Conservation (phyloP, 306 rosid genomes). For the Trifolium dubium region DNA sequence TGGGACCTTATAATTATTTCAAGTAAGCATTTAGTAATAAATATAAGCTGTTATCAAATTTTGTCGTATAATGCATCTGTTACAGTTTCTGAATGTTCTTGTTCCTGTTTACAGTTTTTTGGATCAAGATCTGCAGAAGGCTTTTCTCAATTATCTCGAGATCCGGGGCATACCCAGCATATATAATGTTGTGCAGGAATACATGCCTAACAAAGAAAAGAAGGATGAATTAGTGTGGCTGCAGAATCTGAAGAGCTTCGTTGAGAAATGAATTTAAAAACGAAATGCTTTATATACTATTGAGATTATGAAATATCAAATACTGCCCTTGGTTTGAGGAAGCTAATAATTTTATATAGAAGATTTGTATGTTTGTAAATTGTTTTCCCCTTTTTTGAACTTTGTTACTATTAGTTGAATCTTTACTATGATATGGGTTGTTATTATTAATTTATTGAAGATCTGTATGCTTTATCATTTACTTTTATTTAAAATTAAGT, state of each 20-base stretch:
- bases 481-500: no score
- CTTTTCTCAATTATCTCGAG: conserved; percentile 78
- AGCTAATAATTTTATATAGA: no score
- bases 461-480: no score
- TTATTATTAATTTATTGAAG: no score
- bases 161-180: conserved; percentile 67
- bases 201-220: conserved; percentile 71
- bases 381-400: no score
- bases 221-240: conserved; percentile 79
- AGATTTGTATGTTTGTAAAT: no score
- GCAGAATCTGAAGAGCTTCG: conserved; percentile 71
- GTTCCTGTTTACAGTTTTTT: conserved; percentile 59
- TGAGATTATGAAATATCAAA: conserved; percentile 23
- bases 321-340: conserved; percentile 8
- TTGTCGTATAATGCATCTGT: no score
- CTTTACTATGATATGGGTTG: no score
- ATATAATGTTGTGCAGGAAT: conserved; percentile 65
- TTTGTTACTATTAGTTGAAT: no score
- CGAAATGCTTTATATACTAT: conserved; percentile 1
- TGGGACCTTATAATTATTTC: no score
- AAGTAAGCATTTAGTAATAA: no score
- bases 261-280: conserved; percentile 59
- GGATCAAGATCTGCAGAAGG: conserved; percentile 86
- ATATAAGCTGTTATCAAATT: no score
- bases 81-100: neutral